Evolutionary conservation across 148 eudicot species (phyloP).

Genomic region (Rhododendron molle): DNA sequence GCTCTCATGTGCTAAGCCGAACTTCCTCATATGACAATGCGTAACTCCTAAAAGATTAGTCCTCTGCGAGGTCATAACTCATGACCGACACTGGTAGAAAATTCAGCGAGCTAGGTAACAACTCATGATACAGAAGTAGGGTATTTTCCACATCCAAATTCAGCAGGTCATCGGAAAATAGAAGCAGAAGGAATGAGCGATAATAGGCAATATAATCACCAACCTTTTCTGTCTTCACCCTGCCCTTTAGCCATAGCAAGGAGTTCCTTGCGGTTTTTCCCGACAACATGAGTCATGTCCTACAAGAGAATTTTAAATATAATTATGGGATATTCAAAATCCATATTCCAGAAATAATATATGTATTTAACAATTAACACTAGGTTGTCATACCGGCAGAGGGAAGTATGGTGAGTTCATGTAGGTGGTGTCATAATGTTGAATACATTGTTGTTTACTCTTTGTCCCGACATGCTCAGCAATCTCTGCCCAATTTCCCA

Average conservation of each 20-base stretch:
- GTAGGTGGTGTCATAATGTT: constrained; percentile 50
- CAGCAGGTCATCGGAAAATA: neutral
- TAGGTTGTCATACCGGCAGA: constrained; percentile 47
- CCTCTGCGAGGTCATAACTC: neutral
- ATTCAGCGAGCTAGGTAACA: neutral
- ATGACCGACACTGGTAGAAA: neutral
- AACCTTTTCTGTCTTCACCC: constrained; percentile 56
- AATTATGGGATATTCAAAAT: constrained; percentile 5
- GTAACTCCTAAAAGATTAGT: neutral
- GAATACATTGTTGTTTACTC: constrained; percentile 52
- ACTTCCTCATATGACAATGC: neutral
- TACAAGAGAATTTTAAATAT: constrained; percentile 19
- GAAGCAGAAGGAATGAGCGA: constrained; percentile 1
- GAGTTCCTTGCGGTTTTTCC: constrained; percentile 62
- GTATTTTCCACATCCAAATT: neutral
- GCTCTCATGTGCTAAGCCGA: neutral
- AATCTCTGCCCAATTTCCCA: constrained; percentile 76
- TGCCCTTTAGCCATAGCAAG: constrained; percentile 69
- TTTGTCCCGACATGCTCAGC: constrained; percentile 81
- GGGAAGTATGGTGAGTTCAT: constrained; percentile 62
- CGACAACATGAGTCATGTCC: constrained; percentile 72
- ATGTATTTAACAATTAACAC: neutral
- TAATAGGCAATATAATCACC: neutral
- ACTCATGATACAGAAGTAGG: neutral
- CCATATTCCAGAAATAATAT: neutral